These are phyloP conservation scores for Mortierella sp. DNA, from an alignment of 371 early-diverging fungal genomes.

Conservation along the genomic window DNA sequence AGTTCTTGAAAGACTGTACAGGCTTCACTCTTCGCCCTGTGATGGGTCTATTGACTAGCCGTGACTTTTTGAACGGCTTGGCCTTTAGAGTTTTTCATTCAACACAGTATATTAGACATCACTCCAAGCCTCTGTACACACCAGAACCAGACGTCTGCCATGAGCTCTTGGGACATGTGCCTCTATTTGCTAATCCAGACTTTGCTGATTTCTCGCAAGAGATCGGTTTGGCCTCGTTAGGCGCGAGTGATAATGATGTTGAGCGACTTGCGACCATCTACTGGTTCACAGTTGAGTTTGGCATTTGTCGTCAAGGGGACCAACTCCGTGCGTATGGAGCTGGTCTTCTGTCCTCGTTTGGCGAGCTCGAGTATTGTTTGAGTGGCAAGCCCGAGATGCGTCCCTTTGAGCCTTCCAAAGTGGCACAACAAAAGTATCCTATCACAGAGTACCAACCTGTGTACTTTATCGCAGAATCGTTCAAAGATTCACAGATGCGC, in stretches of 20 bases:
- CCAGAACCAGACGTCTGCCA: slow-evolving; percentile 96
- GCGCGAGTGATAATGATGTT: slow-evolving; percentile 93
- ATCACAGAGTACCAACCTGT: slow-evolving; percentile 96
- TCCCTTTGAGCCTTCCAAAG: slow-evolving; percentile 88
- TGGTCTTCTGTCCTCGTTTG: slow-evolving; percentile 93
- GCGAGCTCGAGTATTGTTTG: slow-evolving; percentile 91
- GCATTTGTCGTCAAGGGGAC: slow-evolving; percentile 86
- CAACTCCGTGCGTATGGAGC: slow-evolving; percentile 93
- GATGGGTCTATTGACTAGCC: slow-evolving; percentile 92
- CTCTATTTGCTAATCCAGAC: slow-evolving; percentile 94
- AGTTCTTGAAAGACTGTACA: slow-evolving; percentile 95
- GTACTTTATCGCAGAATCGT: slow-evolving; percentile 96
- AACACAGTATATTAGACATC: slow-evolving; percentile 97
- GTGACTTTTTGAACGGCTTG: slow-evolving; percentile 95
- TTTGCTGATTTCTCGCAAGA: slow-evolving; percentile 97
- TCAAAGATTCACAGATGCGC: slow-evolving; percentile 92
- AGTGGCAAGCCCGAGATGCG: slow-evolving; percentile 84
- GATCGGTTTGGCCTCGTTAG: slow-evolving; percentile 94
- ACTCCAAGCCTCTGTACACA: slow-evolving; percentile 92
- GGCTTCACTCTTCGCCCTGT: slow-evolving; percentile 97
- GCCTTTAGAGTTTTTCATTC: slow-evolving; percentile 97
- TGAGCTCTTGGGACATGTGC: slow-evolving; percentile 87
- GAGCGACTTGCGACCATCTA: slow-evolving; percentile 91
- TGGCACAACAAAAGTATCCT: slow-evolving; percentile 88
- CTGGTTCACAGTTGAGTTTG: slow-evolving; percentile 97